Evolutionary conservation across 2,329 filamentous ascomycete species (phyloP), one percentile per base, ranked within the genome.

Genomic region (Plectosphaerella sp.): DNA sequence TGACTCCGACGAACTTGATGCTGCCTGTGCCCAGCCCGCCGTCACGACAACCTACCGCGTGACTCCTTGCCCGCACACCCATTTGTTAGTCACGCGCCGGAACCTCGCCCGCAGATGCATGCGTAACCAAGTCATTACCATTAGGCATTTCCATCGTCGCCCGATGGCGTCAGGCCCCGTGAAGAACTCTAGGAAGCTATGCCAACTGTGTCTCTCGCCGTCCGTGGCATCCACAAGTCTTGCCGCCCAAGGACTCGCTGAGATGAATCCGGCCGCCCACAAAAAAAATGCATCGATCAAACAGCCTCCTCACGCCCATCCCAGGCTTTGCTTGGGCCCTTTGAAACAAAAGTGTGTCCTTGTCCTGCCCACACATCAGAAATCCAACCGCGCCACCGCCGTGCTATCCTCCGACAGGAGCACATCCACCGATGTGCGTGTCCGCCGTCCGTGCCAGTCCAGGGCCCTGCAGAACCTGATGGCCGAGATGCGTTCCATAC

Each of bases 401-500:
- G 28, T 33, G 28, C 8, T 33, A 33, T 12, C 28, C 28, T 33
- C 28, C 28, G 47, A 48, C 35, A 25, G 15, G 7, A n/a, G 35
- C 18, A 48, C 20, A 5, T 41, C 14, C 14, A 48, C 18, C 4
- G 47, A 39, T 5, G 47, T 39, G 6, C 47, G 20, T 3, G 15
- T 49, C 33, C 54, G 54, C 15, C 52, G 54, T 16, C 35, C 11
- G n/a, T 52, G 50, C 42, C 50, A 51, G 18, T 48, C 48, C 48
- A 51, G 39, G 33, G 52, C 46, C 41, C 54, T 39, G 50, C 54
- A 58, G 33, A 52, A 39, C 20, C 52, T 51, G 22, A 50, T 15
- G 8, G 49, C 24, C 20, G 43, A 28, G 6, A 51, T 48, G 24
- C 49, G 56, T 37, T 59, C 60, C 54, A 59, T 51, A 54, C 56